Evolutionary conservation across 1,284 basidiomycete genomes (phyloP).

Genomic region (Puccinia coronata): DNA sequence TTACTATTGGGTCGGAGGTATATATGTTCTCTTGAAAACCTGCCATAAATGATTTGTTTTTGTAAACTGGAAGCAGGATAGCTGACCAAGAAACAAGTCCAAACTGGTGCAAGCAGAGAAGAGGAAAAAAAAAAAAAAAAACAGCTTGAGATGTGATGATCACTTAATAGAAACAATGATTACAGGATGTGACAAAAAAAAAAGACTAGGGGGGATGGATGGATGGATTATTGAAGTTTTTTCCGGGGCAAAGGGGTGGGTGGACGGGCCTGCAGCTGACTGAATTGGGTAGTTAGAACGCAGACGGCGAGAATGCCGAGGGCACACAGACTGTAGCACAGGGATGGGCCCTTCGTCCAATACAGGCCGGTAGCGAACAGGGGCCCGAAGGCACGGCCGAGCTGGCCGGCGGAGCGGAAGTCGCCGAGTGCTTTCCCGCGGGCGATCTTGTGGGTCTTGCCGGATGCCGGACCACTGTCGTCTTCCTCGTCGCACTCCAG

Average conservation of each 20-base stretch:
- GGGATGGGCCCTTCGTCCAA: slow-evolving; percentile 41
- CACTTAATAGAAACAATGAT: not conserved
- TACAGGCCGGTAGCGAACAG: slow-evolving; percentile 67
- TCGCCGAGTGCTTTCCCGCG: slow-evolving; percentile 65
- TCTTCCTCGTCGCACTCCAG: slow-evolving; percentile 75
- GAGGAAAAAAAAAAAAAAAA: not conserved
- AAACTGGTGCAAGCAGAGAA: not conserved
- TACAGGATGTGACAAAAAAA: not conserved
- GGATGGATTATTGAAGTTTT: not conserved
- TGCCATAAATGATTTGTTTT: too few relatives aligned
- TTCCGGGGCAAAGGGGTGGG: not conserved
- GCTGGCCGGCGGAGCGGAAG: slow-evolving; percentile 82
- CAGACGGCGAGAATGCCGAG: slow-evolving; percentile 11
- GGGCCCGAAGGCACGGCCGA: slow-evolving; percentile 84
- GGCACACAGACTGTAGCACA: slow-evolving; percentile 29
- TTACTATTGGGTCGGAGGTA: too few relatives aligned
- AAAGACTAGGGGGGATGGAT: not conserved
- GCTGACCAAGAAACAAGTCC: not conserved
- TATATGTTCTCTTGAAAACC: too few relatives aligned
- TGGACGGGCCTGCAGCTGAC: not conserved
- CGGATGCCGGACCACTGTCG: slow-evolving; percentile 61
- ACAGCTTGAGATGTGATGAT: not conserved
- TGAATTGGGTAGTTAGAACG: not conserved
- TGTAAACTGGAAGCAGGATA: not conserved
- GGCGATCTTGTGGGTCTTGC: slow-evolving; percentile 38